Conservation (phyloP, 2,329 filamentous ascomycete genomes). For the Sclerotinia minor region DNA sequence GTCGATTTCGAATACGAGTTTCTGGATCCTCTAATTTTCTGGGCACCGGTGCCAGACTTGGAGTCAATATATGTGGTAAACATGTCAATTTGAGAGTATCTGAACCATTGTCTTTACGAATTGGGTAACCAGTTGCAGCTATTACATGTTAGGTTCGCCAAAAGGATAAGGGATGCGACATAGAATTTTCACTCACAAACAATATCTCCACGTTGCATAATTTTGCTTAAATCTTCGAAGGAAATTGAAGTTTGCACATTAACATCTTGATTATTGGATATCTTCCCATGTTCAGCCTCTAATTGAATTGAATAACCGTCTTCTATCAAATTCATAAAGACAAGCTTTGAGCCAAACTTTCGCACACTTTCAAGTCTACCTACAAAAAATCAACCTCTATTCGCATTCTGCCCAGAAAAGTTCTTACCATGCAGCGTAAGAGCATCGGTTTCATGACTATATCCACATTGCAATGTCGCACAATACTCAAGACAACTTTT, state of each 20-base stretch:
- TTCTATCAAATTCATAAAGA: slow-evolving; percentile 80
- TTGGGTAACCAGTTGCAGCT: slow-evolving; percentile 67
- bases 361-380: slow-evolving; percentile 74
- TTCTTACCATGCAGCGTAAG: slow-evolving; percentile 32
- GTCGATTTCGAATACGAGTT: slow-evolving; percentile 72
- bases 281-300: slow-evolving; percentile 58
- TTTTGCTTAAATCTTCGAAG: slow-evolving; percentile 62
- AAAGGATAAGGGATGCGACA: background rate
- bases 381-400: slow-evolving; percentile 18
- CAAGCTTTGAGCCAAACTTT: slow-evolving; percentile 67
- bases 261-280: slow-evolving; percentile 47
- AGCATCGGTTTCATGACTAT: background rate
- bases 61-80: slow-evolving; percentile 72
- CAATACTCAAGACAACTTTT: slow-evolving; percentile 14
- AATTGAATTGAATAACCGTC: slow-evolving; percentile 73
- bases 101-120: slow-evolving; percentile 66
- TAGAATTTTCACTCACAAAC: slow-evolving; percentile 60
- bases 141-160: slow-evolving; percentile 30
- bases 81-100: slow-evolving; percentile 68
- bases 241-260: slow-evolving; percentile 34
- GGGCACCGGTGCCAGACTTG: slow-evolving; percentile 78
- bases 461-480: slow-evolving; percentile 1
- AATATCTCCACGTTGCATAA: slow-evolving; percentile 79
- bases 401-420: background rate
- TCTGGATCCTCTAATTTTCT: slow-evolving; percentile 68